phyloP scores from a whole-genome alignment of 2,329 filamentous ascomycete genomes.

The Dactylellina cionopaga region DNA sequence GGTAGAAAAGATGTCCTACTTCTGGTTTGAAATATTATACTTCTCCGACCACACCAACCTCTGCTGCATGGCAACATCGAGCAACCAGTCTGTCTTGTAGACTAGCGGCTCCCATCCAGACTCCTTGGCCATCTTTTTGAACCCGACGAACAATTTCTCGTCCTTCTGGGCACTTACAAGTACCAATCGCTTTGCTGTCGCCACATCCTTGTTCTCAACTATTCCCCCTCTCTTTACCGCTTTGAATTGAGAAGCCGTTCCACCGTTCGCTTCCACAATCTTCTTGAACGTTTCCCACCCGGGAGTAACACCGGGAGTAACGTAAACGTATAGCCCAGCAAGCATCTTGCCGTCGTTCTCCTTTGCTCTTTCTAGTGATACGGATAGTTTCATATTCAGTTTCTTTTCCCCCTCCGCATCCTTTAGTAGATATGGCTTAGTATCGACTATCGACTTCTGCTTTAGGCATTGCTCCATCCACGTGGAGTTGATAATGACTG shows the following conservation, averaged over 20 bases:
- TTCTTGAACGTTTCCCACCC: slow-evolving; percentile 84
- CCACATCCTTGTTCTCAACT: slow-evolving; percentile 42
- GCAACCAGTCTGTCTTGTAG: slow-evolving; percentile 86
- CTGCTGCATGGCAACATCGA: slow-evolving; percentile 90
- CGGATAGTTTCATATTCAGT: slow-evolving; percentile 74
- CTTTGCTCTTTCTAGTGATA: slow-evolving; percentile 75
- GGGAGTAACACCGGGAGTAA: slow-evolving; percentile 80
- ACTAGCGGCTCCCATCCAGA: slow-evolving; percentile 83
- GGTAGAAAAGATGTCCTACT: slow-evolving; percentile 58
- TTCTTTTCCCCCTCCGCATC: slow-evolving; percentile 78
- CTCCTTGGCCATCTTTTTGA: slow-evolving; percentile 79
- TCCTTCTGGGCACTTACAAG: slow-evolving; percentile 78
- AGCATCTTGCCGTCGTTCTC: slow-evolving; percentile 81
- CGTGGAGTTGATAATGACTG: slow-evolving; percentile 77
- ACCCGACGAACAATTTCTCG: slow-evolving; percentile 79
- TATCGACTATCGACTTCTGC: slow-evolving; percentile 71
- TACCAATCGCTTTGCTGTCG: slow-evolving; percentile 53
- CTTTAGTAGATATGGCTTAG: slow-evolving; percentile 73
- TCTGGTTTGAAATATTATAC: slow-evolving; percentile 64
- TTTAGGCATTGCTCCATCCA: slow-evolving; percentile 83
- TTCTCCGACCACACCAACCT: slow-evolving; percentile 74
- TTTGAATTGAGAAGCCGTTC: slow-evolving; percentile 66
- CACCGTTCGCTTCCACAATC: slow-evolving; percentile 89
- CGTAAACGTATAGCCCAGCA: slow-evolving; percentile 80
- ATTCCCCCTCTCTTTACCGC: slow-evolving; percentile 64